Evolutionary conservation across 306 rosid species (phyloP), one percentile per base, ranked within the genome.

Genomic region (Malus sieversii): DNA sequence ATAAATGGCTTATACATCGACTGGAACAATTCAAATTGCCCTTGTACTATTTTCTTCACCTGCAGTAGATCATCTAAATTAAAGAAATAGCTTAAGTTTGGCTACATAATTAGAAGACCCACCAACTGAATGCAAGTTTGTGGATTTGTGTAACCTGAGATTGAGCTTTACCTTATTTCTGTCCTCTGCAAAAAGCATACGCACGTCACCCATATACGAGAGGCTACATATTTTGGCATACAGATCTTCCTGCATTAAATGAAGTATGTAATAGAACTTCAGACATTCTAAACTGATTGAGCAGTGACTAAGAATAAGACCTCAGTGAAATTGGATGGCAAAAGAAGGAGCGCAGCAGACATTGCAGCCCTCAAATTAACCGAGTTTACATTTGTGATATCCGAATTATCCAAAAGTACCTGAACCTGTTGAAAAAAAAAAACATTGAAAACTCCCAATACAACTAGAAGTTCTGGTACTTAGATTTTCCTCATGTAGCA

Each of bases 151-250:
- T 27, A 48, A 68, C 78, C 64, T 77, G 70, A 71, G 71, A 73
- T 70, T 68, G 27, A 82, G 75, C 59, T 68, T 33, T 85, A 91
- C 98, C 97, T 95, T 92, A 79, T 87, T 74, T 87, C 84, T 90
- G 81, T 95, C 98, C 90, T 95, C 97, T 0, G 97, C 97, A 92
- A 95, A 95, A 79, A 92, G 85, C 98, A 92, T 95, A 27, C 97
- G 93, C 76, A 95, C 72, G 74, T 95, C 98, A 45, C 98, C 97
- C 77, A 69, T 85, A 68, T 95, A 92, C 12, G 98, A 95, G 66
- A 95, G 97, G 75, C 93, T 87, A 64, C 98, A 95, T 81, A 95
- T 86, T 85, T 92, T 92, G 75, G 97, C 95, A 84, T 92, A 95
- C 22, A 95, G 86, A 75, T 95, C 96, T 78, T 78, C 93, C 98